Base-by-base conservation (phyloP, 2,329 filamentous ascomycete species). In the Podosphaera fusca region DNA sequence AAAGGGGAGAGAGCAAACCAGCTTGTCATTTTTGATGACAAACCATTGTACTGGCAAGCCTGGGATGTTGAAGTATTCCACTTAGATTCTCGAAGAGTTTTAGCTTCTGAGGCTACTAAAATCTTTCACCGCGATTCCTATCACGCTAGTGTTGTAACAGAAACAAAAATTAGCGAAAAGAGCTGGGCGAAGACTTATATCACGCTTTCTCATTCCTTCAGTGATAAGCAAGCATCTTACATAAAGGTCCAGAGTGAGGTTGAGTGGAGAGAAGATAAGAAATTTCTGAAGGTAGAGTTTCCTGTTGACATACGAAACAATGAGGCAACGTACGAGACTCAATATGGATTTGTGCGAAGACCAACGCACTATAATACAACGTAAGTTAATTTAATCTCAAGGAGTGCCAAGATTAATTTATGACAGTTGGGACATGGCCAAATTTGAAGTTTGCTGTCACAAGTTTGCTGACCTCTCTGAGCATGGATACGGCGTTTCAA, bases 51-150 rank as follows among this genome's bases (percentile, higher is more conserved):
- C 73, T 96, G 88, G 89, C 87, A 95, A 70, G 89, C 88, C 2
- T 95, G 90, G 89, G 90, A 98, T 68, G 90, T 96, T 4, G 92
- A 98, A 70, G 89, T 96, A 34, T 98, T 84, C 72, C 92, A 98
- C 65, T 78, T 96, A 33, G 81, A 94, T 57, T 92, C 88, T 1
- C 81, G 88, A 58, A 79, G 85, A 67, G 85, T 90, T 67, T 75
- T 98, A 12, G 67, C 76, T 4, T 78, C 81, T 21, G 76, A 78
- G 60, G 75, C 80, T 62, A 87, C 86, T 10, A 76, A 74, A 60
- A 82, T 96, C 58, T 72, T 79, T 42, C 86, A 92, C 65, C 72
- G 77, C 57, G 82, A 82, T 59, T 74, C 82, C 0, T 82, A 94
- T 69, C 80, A 82, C 58, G 88, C 89, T 53, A 89, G 86, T 60